Evolutionary conservation across 805 yeast genomes (phyloP).

Genomic region (Metschnikowia aberdeeniae): DNA sequence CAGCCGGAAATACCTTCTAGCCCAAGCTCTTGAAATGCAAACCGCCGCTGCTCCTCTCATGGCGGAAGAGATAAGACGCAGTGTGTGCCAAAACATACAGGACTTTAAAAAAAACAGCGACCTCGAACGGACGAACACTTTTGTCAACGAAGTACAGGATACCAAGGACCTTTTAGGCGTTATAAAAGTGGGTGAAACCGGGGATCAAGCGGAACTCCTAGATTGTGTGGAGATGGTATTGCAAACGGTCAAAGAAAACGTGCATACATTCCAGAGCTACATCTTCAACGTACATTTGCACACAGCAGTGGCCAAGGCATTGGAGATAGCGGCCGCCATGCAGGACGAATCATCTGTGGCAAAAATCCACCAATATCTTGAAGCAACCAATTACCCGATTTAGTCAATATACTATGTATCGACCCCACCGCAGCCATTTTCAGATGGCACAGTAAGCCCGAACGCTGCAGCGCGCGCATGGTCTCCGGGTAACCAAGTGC

Average conservation of each 20-base stretch:
- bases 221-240: conserved; percentile 3
- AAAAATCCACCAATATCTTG: neutral
- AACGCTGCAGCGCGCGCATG: neutral
- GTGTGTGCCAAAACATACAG: conserved; percentile 5
- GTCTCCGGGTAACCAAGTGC: conserved; percentile 16
- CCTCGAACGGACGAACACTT: conserved; percentile 13
- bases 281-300: conserved; percentile 14
- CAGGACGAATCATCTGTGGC: neutral
- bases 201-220: neutral
- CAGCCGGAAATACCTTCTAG: neutral
- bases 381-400: neutral
- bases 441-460: neutral
- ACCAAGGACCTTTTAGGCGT: neutral
- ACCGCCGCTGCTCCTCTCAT: neutral
- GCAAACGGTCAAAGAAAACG: neutral
- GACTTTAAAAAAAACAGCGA: conserved; percentile 8
- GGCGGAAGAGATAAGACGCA: neutral
- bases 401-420: neutral
- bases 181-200: neutral
- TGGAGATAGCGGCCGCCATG: neutral
- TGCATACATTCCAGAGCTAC: neutral
- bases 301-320: conserved; percentile 13
- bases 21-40: neutral
- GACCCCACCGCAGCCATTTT: no score
- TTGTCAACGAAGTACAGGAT: conserved; percentile 11